These are phyloP conservation scores for Blastobotrys capitulatus DNA, from an alignment of 1,139 yeast genomes.

Conservation along the genomic window DNA sequence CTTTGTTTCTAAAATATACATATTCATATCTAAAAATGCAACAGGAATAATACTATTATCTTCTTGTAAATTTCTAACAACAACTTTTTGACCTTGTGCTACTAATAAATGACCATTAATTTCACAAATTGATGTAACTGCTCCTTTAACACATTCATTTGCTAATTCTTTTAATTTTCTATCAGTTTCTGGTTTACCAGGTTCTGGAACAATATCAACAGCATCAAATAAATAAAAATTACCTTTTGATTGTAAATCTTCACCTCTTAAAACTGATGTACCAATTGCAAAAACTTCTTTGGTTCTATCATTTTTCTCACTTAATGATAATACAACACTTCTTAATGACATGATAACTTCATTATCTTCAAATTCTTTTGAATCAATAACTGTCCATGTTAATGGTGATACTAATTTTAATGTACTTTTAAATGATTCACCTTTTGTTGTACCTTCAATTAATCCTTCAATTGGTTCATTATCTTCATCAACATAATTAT, in stretches of 20 bases:
- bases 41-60: slow-evolving; percentile 83
- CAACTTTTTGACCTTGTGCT: slow-evolving; percentile 78
- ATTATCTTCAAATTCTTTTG: slow-evolving; percentile 51
- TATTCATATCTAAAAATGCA: slow-evolving; percentile 82
- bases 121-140: slow-evolving; percentile 73
- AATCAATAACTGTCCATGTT: slow-evolving; percentile 75
- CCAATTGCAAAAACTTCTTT: slow-evolving; percentile 76
- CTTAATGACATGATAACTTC: slow-evolving; percentile 60
- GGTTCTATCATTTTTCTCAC: slow-evolving; percentile 47
- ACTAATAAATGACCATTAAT: slow-evolving; percentile 79
- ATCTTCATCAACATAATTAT: slow-evolving; percentile 70
- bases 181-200: slow-evolving; percentile 78
- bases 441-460: slow-evolving; percentile 46
- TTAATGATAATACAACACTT: slow-evolving; percentile 52
- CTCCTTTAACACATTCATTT: slow-evolving; percentile 76
- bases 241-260: slow-evolving; percentile 80
- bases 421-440: slow-evolving; percentile 52
- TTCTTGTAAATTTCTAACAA: slow-evolving; percentile 78
- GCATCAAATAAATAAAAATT: slow-evolving; percentile 69
- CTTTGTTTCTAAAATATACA: slow-evolving; percentile 74
- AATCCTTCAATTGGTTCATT: slow-evolving; percentile 59
- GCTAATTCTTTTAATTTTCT: slow-evolving; percentile 73
- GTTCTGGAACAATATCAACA: slow-evolving; percentile 85
- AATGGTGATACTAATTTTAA: slow-evolving; percentile 65
- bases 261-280: slow-evolving; percentile 70